Percentiles rank a stretch among this genome's conserved stretches.
These are phyloP conservation scores for Parastagonospora avenae DNA, from an alignment of 2,329 filamentous ascomycete genomes.

Conservation along the genomic window DNA sequence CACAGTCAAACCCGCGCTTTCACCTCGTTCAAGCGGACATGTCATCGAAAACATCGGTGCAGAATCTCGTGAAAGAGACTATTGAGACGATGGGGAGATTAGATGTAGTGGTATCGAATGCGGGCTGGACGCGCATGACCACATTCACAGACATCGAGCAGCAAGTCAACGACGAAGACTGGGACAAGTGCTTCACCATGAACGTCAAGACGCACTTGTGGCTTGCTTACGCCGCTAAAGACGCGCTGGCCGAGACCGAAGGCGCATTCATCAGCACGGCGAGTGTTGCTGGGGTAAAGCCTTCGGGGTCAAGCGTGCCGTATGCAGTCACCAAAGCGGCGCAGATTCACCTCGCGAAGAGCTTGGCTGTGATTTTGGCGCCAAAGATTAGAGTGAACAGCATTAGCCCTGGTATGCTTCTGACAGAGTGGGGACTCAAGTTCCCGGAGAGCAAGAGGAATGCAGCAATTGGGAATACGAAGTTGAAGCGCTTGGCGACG, in stretches of 20 bases:
- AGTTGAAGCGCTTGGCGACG: slow-evolving; percentile 58
- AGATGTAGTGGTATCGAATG: slow-evolving; percentile 55
- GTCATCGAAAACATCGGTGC: slow-evolving; percentile 49
- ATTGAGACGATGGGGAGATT: slow-evolving; percentile 53
- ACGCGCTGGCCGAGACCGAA: slow-evolving; percentile 64
- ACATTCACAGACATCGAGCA: slow-evolving; percentile 63
- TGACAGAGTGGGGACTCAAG: slow-evolving; percentile 61
- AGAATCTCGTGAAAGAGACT: slow-evolving; percentile 52
- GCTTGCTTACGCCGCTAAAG: slow-evolving; percentile 62
- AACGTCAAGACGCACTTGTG: slow-evolving; percentile 61
- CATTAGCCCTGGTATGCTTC: slow-evolving; percentile 66
- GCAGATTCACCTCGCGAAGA: slow-evolving; percentile 69
- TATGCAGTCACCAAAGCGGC: slow-evolving; percentile 82
- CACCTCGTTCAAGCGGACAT: slow-evolving; percentile 55
- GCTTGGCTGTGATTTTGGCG: slow-evolving; percentile 66
- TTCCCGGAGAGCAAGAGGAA: slow-evolving; percentile 54
- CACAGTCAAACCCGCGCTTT: slow-evolving; percentile 43
- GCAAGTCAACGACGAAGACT: slow-evolving; percentile 65
- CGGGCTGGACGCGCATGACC: slow-evolving; percentile 68
- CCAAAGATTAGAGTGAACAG: slow-evolving; percentile 68
- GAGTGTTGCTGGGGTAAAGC: slow-evolving; percentile 67
- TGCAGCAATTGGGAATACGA: slow-evolving; percentile 50
- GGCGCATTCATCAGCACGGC: slow-evolving; percentile 69
- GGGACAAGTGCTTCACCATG: slow-evolving; percentile 68
- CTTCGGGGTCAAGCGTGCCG: slow-evolving; percentile 69